phyloP scores from a whole-genome alignment of 202 grass and related monocot genomes.

The Zoysia matrella region DNA sequence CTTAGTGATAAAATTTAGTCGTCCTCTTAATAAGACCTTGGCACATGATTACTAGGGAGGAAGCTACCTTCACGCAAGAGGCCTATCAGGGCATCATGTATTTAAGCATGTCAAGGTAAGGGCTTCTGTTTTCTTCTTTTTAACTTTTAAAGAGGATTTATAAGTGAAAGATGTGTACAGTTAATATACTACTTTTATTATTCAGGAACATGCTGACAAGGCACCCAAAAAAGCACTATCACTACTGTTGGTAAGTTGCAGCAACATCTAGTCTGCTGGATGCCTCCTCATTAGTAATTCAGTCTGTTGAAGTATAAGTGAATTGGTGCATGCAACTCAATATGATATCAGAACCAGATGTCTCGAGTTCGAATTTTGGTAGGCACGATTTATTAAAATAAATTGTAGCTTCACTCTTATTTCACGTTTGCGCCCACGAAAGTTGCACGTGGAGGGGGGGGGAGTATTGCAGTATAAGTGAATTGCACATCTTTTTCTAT shows the following conservation, averaged over 20 bases:
- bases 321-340: too few species aligned
- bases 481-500: too few species aligned
- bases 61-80: conserved; percentile 87
- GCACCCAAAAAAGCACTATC: conserved; percentile 68
- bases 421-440: too few species aligned
- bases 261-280: not conserved
- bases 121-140: conserved; percentile 14
- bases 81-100: conserved; percentile 78
- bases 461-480: too few species aligned
- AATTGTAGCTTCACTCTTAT: too few species aligned
- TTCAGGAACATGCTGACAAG: conserved; percentile 91
- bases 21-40: not conserved
- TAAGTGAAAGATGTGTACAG: conserved; percentile 12
- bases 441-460: too few species aligned
- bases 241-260: conserved; percentile 65
- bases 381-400: too few species aligned
- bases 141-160: conserved; percentile 13
- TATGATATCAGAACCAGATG: too few species aligned
- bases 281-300: not conserved
- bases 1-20: conserved; percentile 1
- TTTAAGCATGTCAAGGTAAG: conserved; percentile 91
- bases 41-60: conserved; percentile 63
- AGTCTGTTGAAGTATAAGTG: not conserved
- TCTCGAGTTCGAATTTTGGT: too few species aligned
- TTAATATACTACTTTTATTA: conserved; percentile 41